phyloP scores from a whole-genome alignment of 257 asterid genomes.

The Ehretia macrophylla region DNA sequence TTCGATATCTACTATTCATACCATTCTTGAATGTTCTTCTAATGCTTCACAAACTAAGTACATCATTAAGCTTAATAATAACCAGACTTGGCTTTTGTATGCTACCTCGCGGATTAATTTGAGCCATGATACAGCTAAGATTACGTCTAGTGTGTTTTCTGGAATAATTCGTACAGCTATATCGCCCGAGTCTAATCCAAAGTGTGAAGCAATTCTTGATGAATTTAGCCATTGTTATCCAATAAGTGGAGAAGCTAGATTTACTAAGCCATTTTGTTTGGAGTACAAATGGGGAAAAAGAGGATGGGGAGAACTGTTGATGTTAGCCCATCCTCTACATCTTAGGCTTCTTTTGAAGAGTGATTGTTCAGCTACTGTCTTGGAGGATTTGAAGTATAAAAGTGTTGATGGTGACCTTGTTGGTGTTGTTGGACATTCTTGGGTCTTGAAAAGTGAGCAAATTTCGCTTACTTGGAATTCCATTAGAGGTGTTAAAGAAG shows the following conservation, averaged over 20 bases:
- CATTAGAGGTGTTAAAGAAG: conserved; percentile 59
- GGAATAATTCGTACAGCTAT: conserved; percentile 71
- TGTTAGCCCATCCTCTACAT: conserved; percentile 98
- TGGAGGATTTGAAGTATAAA: conserved; percentile 63
- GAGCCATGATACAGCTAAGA: conserved; percentile 32
- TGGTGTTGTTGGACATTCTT: conserved; percentile 85
- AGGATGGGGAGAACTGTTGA: conserved; percentile 84
- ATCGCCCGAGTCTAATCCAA: conserved; percentile 46
- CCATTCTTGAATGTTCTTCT: conserved; percentile 46
- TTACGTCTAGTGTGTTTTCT: conserved; percentile 49
- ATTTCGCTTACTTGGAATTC: conserved; percentile 90
- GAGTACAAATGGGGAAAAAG: conserved; percentile 84
- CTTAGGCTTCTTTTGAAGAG: conserved; percentile 47
- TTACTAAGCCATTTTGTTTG: conserved; percentile 55
- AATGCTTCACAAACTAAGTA: conserved; percentile 54
- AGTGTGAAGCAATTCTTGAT: conserved; percentile 53
- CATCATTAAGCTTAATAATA: conserved; percentile 62
- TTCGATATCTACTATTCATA: conserved; percentile 73
- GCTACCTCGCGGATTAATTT: conserved; percentile 62
- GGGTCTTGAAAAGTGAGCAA: conserved; percentile 74
- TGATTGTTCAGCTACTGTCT: conserved; percentile 39
- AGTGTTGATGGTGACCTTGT: conserved; percentile 91
- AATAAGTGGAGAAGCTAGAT: conserved; percentile 58
- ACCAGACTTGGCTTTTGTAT: conserved; percentile 76
- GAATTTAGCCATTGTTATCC: conserved; percentile 73